Evolutionary conservation across 345 rosid species (phyloP), one percentile per base, ranked within the genome.

Genomic region (Lenwebbia sp.): DNA sequence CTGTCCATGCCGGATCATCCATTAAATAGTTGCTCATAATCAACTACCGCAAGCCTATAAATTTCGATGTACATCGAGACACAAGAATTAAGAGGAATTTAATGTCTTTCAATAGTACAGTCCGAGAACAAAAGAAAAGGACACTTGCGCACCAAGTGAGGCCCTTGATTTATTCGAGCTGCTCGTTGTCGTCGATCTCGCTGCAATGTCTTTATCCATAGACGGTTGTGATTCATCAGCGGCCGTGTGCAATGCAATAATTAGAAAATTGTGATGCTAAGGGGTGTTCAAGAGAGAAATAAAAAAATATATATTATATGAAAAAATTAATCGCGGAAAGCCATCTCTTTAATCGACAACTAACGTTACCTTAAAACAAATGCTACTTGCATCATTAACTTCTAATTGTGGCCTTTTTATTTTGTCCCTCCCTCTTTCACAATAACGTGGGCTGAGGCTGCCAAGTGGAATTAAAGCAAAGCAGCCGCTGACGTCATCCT

Each of bases 141-240:
- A 2, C 2, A 6, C 23, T 65, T 5, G 6, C 41, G 5, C 40
- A 65, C 37, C 13, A 15, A 33, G 11, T 19, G 3, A 44, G 9
- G 78, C 47, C 19, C 25, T 33, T 33, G 44, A 33, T 33, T 65
- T 17, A 4, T 65, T 19, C 3, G 22, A 33, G 7, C 5, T 4
- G 78, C 26, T 70, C 37, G 10, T 19, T 10, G 47, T 0, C 26
- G 37, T 8, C 1, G 13, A 37, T 33, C 25, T 19, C 25, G 3
- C 0, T 1, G 6, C 1, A 1, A 2, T 2, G 15, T 2, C 21
- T 19, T 37, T 70, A 3, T 21, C 0, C 2, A 70, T 19, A 0
- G 26, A 33, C 1, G 13, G 10, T 19, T 1, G 1, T 37, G 47
- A 33, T 33, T 19, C 8, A 65, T 33, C 0, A 7, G 6, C 3